Evolutionary conservation across 495 filamentous ascomycete species (phyloP), one percentile per base, ranked within the genome.

Genomic region (Penicillium longicatenatum): DNA sequence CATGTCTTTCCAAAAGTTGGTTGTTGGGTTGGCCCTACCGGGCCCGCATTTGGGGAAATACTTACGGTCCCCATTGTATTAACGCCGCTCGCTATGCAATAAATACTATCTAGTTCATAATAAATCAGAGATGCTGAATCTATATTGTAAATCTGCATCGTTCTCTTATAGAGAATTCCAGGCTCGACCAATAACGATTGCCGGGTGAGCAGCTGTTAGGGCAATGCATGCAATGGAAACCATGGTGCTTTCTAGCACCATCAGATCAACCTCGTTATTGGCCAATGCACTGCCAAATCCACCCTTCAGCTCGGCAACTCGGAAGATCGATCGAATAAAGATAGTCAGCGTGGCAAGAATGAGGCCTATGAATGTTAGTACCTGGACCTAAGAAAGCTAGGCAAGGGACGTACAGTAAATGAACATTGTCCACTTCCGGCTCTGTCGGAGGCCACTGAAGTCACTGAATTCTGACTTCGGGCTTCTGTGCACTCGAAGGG

Each of bases 161-260:
- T 10, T 35, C 12, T 20, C 10, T 52, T 14, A 52, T 3, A 52
- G 33, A 29, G 50, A 29, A 52, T n/a, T 42, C 50, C 50, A 52
- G n/a, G 11, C 39, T 9, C 50, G 35, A 17, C 35, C 21, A 16
- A 42, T 42, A 17, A 43, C 35, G 20, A 43, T n/a, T 16, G 35
- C 50, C 1, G 50, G 50, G 26, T 52, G 35, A 29, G 19, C 50
- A 41, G 11, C 33, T 20, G 50, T 87, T 52, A 89, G 59, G 21
- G 67, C 68, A 20, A 84, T 58, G 8, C 78, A 75, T 0, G 87
- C 84, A 33, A 85, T 58, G 6, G 77, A 70, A 59, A 91, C 83
- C 85, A 90, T 86, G 14, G 82, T 70, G 20, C 86, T 85, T 70
- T 91, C 88, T 9, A 92, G 76, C 17, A 88, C 74, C 73, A 91